Percentiles rank a stretch among this genome's conserved stretches.
phyloP scores from a whole-genome alignment of 192 early-diverging fungal species.

The Umbelopsis ramanniana region DNA sequence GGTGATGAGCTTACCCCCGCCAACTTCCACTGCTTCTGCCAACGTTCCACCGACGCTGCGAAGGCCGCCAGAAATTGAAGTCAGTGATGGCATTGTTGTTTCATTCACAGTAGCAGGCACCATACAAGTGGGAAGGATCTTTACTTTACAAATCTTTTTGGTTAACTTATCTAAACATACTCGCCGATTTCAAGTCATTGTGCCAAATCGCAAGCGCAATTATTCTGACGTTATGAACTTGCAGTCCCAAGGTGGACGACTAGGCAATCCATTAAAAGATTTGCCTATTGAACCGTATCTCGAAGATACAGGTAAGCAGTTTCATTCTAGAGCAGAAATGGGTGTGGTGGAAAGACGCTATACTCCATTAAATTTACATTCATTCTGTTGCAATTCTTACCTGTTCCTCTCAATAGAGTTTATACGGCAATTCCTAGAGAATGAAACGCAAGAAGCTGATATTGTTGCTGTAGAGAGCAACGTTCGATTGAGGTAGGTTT shows the following conservation, averaged over 20 bases:
- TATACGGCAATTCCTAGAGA: slow-evolving; percentile 56
- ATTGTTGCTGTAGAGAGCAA: slow-evolving; percentile 65
- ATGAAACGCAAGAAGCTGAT: slow-evolving; percentile 62
- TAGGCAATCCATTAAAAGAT: slow-evolving; percentile 42
- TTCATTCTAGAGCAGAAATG: background rate
- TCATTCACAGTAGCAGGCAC: slow-evolving; percentile 49
- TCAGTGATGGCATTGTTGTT: slow-evolving; percentile 59
- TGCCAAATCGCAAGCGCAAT: slow-evolving; percentile 59
- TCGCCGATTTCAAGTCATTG: slow-evolving; percentile 54
- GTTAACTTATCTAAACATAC: slow-evolving; percentile 59
- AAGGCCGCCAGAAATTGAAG: slow-evolving; percentile 48
- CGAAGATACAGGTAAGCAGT: slow-evolving; percentile 50
- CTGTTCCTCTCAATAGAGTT: slow-evolving; percentile 40
- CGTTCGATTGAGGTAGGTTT: slow-evolving; percentile 54
- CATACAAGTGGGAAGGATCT: slow-evolving; percentile 55
- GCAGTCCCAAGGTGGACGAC: background rate
- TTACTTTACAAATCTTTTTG: slow-evolving; percentile 58
- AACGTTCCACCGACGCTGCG: background rate
- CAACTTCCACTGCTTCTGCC: background rate
- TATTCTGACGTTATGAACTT: slow-evolving; percentile 26
- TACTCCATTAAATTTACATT: background rate
- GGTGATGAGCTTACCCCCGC: slow-evolving; percentile 9
- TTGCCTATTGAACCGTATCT: slow-evolving; percentile 60
- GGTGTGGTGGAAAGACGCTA: background rate
- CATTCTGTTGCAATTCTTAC: background rate